phyloP scores from a whole-genome alignment of 225 moss, liverwort and hornwort species.

The Sphagnum tenellum region DNA sequence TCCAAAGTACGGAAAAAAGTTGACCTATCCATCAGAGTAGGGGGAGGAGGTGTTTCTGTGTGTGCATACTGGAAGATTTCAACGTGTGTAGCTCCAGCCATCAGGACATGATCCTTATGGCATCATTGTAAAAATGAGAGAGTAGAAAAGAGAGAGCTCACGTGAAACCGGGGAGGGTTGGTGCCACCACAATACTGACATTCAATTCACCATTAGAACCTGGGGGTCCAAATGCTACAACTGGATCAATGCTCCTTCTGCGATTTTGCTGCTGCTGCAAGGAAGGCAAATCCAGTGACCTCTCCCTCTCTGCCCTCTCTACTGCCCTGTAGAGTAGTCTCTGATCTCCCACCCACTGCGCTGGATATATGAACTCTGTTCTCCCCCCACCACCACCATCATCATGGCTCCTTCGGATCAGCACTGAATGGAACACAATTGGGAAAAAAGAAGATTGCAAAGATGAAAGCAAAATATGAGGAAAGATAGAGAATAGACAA shows the following conservation, averaged over 20 bases:
- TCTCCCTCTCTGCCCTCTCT: constrained; percentile 66
- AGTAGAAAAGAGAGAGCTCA: constrained; percentile 9
- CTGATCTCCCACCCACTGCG: constrained; percentile 89
- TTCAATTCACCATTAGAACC: constrained; percentile 77
- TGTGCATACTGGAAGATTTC: too few relatives aligned
- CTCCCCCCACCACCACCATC: constrained; percentile 2
- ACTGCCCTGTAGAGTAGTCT: constrained; percentile 72
- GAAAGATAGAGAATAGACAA: too few relatives aligned
- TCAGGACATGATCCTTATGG: too few relatives aligned
- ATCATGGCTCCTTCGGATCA: neutral
- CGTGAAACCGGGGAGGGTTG: constrained; percentile 65
- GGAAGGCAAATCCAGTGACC: constrained; percentile 63
- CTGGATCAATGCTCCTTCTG: constrained; percentile 43
- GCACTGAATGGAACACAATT: neutral
- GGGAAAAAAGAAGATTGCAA: neutral
- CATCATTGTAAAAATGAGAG: too few relatives aligned
- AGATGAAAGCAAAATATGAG: neutral
- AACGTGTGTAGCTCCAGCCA: too few relatives aligned
- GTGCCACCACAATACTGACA: constrained; percentile 79
- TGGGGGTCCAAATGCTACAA: constrained; percentile 85
- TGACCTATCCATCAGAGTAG: too few relatives aligned
- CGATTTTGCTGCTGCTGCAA: constrained; percentile 20
- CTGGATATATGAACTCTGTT: constrained; percentile 73
- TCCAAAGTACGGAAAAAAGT: too few relatives aligned
- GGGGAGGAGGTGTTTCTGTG: too few relatives aligned